phyloP scores from a whole-genome alignment of 2,329 filamentous ascomycete genomes.

The Trichophyton rubrum region DNA sequence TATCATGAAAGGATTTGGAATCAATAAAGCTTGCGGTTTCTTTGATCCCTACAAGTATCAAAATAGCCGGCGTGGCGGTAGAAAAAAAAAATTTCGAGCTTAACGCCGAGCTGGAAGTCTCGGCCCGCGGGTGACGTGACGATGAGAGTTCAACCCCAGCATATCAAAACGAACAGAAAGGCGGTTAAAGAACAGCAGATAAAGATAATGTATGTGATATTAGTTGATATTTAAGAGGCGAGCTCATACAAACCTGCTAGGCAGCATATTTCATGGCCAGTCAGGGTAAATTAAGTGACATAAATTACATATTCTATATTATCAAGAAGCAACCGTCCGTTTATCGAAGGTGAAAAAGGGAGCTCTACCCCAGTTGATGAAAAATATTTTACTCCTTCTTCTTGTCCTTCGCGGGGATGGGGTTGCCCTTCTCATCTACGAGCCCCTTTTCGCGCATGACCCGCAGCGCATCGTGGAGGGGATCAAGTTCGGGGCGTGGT shows the following conservation, averaged over 20 bases:
- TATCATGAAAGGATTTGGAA: background rate
- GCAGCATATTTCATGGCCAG: background rate
- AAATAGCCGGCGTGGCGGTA: background rate
- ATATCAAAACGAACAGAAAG: background rate
- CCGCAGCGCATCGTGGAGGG: slow-evolving; percentile 6
- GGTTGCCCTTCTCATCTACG: slow-evolving; percentile 4
- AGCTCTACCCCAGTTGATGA: background rate
- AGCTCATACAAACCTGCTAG: background rate
- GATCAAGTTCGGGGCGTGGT: slow-evolving; percentile 4
- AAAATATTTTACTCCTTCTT: background rate
- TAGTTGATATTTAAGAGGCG: background rate
- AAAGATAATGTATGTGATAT: background rate
- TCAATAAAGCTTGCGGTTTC: background rate
- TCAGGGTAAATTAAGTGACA: background rate
- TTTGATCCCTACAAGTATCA: background rate
- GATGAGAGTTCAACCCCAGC: background rate
- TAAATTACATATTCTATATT: background rate
- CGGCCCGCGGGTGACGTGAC: background rate
- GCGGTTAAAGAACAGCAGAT: background rate
- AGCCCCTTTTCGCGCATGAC: slow-evolving; percentile 9
- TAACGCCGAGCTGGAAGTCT: background rate
- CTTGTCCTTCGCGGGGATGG: slow-evolving; percentile 1
- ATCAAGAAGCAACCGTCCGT: background rate
- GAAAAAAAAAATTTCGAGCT: background rate
- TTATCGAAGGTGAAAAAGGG: background rate